These are phyloP conservation scores for Botryosphaeria agaves DNA, from an alignment of 2,329 filamentous ascomycete species.

Conservation along the genomic window DNA sequence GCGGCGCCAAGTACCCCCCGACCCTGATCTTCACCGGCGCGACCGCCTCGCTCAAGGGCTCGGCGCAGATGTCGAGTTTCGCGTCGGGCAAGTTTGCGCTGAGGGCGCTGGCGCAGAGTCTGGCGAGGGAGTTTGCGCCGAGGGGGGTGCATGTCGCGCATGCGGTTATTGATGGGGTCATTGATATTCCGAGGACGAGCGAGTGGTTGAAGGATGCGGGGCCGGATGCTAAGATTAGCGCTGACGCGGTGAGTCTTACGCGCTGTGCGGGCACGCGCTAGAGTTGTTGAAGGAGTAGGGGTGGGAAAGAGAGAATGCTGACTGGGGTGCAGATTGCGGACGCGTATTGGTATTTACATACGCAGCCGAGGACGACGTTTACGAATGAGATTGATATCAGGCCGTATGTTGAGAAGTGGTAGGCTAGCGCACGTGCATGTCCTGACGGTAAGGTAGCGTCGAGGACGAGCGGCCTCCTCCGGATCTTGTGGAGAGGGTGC, in stretches of 20 bases:
- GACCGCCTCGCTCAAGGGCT: slow-evolving; percentile 61
- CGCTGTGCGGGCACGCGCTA: no score
- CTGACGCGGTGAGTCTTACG: slow-evolving; percentile 52
- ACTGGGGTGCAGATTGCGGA: slow-evolving; percentile 54
- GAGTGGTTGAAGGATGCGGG: slow-evolving; percentile 36
- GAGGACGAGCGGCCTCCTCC: no score
- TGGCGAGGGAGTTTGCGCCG: slow-evolving; percentile 72
- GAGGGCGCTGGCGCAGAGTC: slow-evolving; percentile 53
- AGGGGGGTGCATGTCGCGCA: slow-evolving; percentile 72
- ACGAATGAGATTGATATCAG: slow-evolving; percentile 69
- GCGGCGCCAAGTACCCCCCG: slow-evolving; percentile 44
- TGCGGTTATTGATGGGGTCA: slow-evolving; percentile 68
- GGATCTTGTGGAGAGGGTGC: no score
- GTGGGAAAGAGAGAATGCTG: slow-evolving; percentile 3
- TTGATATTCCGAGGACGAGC: slow-evolving; percentile 60
- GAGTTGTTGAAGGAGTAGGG: no score
- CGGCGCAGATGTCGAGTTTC: slow-evolving; percentile 51
- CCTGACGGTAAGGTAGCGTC: no score
- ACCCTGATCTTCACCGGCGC: slow-evolving; percentile 76
- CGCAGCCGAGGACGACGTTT: slow-evolving; percentile 61
- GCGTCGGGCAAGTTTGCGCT: slow-evolving; percentile 67
- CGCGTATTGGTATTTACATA: slow-evolving; percentile 69
- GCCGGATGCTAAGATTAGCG: slow-evolving; percentile 50
- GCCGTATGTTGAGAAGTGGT: slow-evolving; percentile 75
- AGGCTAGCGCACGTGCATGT: no score